A percentile compares a stretch with the other conserved stretches of the same genome.
Evolutionary conservation across 768 basidiomycete species (phyloP).

Genomic region (Boletus rex-veris): DNA sequence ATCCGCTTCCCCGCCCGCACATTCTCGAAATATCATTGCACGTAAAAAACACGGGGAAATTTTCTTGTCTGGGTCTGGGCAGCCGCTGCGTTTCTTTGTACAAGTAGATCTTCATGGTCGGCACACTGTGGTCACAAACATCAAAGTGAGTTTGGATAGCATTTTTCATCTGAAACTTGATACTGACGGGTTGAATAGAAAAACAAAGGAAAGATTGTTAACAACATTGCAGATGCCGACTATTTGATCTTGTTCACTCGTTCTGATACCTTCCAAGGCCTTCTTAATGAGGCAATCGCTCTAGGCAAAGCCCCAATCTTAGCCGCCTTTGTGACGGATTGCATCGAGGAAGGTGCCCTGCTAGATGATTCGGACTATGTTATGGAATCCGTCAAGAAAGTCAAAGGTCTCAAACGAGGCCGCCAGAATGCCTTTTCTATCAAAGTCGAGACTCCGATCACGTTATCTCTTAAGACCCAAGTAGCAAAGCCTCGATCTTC

Average conservation of each 20-base stretch:
- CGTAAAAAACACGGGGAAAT: conserved; percentile 32
- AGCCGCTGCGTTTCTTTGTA: conserved; percentile 55
- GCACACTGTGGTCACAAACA: conserved; percentile 43
- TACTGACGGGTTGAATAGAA: conserved; percentile 39
- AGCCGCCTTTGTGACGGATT: conserved; percentile 52
- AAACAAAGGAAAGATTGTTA: conserved; percentile 60
- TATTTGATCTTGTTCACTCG: conserved; percentile 55
- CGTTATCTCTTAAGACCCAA: conserved; percentile 1
- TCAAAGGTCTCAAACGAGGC: conserved; percentile 23
- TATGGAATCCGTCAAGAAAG: conserved; percentile 32
- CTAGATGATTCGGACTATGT: conserved; percentile 45
- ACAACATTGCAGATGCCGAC: conserved; percentile 53
- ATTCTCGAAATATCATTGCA: conserved; percentile 9
- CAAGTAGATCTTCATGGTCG: conserved; percentile 64
- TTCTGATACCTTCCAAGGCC: conserved; percentile 49
- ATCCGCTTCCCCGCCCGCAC: conserved; percentile 16
- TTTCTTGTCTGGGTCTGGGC: conserved; percentile 43
- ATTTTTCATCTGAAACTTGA: neutral
- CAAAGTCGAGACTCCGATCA: conserved; percentile 10
- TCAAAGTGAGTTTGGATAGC: conserved; percentile 49
- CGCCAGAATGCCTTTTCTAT: conserved; percentile 18
- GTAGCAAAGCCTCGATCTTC: conserved; percentile 5
- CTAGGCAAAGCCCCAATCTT: conserved; percentile 46
- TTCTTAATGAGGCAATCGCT: conserved; percentile 36
- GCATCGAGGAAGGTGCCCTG: conserved; percentile 40